Conservation (phyloP, 495 filamentous ascomycete species). For the Daldinia childiae region DNA sequence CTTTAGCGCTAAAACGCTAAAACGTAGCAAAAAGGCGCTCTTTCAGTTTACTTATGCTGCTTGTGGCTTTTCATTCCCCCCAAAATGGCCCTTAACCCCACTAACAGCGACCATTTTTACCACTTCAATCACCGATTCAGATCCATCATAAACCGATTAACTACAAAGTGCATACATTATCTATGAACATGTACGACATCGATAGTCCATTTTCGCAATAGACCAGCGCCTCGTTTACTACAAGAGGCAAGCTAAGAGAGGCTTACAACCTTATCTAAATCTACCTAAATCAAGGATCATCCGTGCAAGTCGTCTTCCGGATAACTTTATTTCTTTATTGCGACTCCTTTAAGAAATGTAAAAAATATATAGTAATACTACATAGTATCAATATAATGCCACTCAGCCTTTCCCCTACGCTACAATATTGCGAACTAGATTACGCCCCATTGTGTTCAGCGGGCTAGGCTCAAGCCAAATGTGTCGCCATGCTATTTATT, state of each 20-base stretch:
- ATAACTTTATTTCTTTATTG: slow-evolving; percentile 7
- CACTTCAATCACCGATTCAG: slow-evolving; percentile 16
- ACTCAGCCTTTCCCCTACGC: background rate
- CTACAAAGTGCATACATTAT: slow-evolving; percentile 10
- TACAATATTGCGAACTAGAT: background rate
- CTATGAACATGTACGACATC: slow-evolving; percentile 30
- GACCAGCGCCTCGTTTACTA: background rate
- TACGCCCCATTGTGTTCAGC: background rate
- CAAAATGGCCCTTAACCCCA: slow-evolving; percentile 7
- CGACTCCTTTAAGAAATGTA: background rate
- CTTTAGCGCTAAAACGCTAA: slow-evolving; percentile 15
- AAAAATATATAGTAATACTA: background rate
- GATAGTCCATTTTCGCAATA: slow-evolving; percentile 7
- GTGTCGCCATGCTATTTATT: background rate
- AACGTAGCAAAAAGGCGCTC: background rate
- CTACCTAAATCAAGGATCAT: slow-evolving; percentile 22
- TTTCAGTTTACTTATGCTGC: background rate
- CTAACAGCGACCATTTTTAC: slow-evolving; percentile 11
- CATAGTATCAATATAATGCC: too few species aligned
- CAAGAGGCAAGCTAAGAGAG: background rate
- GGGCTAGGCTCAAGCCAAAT: background rate
- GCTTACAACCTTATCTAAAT: slow-evolving; percentile 25
- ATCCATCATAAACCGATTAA: slow-evolving; percentile 17
- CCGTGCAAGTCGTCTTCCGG: slow-evolving; percentile 13
- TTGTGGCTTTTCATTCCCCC: background rate